Percentiles rank a stretch among this genome's conserved stretches.
phyloP scores from a whole-genome alignment of 495 filamentous ascomycete genomes.

The Podospora pseudopauciseta region DNA sequence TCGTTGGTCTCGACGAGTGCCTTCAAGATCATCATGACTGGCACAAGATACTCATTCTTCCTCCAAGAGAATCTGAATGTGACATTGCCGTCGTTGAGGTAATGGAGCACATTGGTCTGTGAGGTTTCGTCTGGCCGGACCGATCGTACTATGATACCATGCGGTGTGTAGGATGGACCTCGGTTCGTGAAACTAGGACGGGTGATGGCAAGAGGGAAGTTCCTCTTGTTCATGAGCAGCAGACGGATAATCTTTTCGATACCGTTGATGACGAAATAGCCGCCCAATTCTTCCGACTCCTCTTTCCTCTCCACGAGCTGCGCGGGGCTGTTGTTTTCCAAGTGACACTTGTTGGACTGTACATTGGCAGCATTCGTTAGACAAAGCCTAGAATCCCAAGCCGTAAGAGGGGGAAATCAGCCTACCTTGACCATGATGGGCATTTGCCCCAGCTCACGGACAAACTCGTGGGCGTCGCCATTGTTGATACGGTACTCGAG shows the following conservation, averaged over 20 bases:
- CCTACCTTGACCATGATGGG: conserved; percentile 87
- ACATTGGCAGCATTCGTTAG: conserved; percentile 17
- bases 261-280: conserved; percentile 93
- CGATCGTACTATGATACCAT: conserved; percentile 84
- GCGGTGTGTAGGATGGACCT: conserved; percentile 80
- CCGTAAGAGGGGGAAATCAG: not conserved
- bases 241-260: conserved; percentile 95
- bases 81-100: conserved; percentile 89
- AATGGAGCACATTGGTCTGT: conserved; percentile 95
- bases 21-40: conserved; percentile 94
- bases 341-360: conserved; percentile 83
- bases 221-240: conserved; percentile 80
- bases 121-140: conserved; percentile 95
- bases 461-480: conserved; percentile 72
- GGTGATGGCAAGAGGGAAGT: conserved; percentile 91
- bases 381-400: not conserved
- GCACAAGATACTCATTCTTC: conserved; percentile 92
- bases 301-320: conserved; percentile 81
- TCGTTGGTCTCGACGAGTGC: conserved; percentile 95
- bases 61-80: conserved; percentile 97
- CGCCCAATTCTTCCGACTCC: conserved; percentile 87
- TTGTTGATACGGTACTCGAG: conserved; percentile 82
- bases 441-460: conserved; percentile 80
- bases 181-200: conserved; percentile 82
- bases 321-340: conserved; percentile 77